These are phyloP conservation scores for Globisporangium takayamanum DNA, from an alignment of 352 stramenopile species.

Conservation along the genomic window DNA sequence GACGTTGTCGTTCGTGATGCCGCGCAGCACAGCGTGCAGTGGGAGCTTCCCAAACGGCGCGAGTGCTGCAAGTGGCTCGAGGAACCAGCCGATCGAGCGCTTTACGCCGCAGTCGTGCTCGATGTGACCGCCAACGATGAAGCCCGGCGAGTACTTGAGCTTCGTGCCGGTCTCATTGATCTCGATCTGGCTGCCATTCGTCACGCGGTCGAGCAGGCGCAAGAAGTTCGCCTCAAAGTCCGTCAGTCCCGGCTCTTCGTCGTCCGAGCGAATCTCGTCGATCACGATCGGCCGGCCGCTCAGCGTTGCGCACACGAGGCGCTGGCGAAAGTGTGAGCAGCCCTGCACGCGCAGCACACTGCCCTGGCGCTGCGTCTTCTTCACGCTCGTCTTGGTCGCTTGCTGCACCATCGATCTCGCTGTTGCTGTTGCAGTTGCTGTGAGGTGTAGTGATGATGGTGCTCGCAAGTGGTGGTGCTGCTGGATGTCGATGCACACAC, in stretches of 20 bases:
- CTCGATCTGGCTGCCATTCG: slow-evolving; percentile 96
- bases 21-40: slow-evolving; percentile 90
- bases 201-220: slow-evolving; percentile 94
- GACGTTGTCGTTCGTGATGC: slow-evolving; percentile 94
- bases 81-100: slow-evolving; percentile 96
- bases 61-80: slow-evolving; percentile 96
- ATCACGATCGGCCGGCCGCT: slow-evolving; percentile 92
- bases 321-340: slow-evolving; percentile 92
- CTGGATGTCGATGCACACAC: not conserved
- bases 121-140: slow-evolving; percentile 93
- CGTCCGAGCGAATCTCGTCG: slow-evolving; percentile 92
- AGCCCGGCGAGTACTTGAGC: slow-evolving; percentile 94
- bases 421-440: not conserved
- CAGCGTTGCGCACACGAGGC: slow-evolving; percentile 90
- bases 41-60: slow-evolving; percentile 96
- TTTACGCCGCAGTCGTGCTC: slow-evolving; percentile 93
- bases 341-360: slow-evolving; percentile 57
- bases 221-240: slow-evolving; percentile 97
- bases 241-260: slow-evolving; percentile 92
- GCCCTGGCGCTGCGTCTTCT: slow-evolving; percentile 32
- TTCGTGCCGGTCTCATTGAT: slow-evolving; percentile 99
- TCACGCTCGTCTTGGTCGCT: slow-evolving; percentile 18
- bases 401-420: slow-evolving; percentile 9
- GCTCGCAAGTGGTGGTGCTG: not conserved
- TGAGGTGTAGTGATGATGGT: not conserved